A percentile compares a stretch with the other conserved stretches of the same genome.
phyloP scores from a whole-genome alignment of 2,329 filamentous ascomycete species.

The Ramularia endophylla region DNA sequence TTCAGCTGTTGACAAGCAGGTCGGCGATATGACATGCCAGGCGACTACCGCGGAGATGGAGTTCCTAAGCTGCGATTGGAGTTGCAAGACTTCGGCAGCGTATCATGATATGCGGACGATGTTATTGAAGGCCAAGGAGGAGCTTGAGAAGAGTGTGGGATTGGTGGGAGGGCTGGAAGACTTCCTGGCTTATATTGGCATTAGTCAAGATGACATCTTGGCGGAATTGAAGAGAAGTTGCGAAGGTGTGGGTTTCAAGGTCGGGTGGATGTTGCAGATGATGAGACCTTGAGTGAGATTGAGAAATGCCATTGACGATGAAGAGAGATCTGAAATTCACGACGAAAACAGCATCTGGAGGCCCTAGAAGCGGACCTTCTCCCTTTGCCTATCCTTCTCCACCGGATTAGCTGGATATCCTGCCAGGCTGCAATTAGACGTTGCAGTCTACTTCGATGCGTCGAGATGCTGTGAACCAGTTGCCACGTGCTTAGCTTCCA shows the following conservation, averaged over 20 bases:
- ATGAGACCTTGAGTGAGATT: no score
- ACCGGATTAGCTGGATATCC: no score
- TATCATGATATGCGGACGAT: conserved; percentile 15
- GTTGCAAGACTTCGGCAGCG: conserved; percentile 13
- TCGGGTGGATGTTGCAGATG: no score
- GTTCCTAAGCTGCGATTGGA: conserved; percentile 19
- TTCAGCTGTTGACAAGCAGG: conserved; percentile 11
- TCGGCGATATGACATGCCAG: conserved; percentile 11
- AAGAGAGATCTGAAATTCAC: no score
- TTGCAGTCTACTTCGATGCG: no score
- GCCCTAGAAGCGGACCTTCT: no score
- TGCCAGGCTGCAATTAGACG: no score
- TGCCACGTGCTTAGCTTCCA: no score
- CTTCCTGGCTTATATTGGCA: conserved; percentile 12
- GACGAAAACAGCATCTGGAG: no score
- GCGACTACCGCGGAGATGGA: conserved; percentile 15
- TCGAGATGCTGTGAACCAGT: no score
- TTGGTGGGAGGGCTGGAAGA: conserved; percentile 13
- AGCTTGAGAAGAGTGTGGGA: conserved; percentile 5
- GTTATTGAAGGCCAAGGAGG: conserved; percentile 9
- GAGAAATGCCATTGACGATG: no score
- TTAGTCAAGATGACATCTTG: conserved; percentile 5
- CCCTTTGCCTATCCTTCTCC: no score
- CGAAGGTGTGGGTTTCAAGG: conserved; percentile 6
- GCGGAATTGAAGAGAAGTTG: conserved; percentile 9